Conservation (phyloP, 306 rosid genomes). For the Comarum palustre region DNA sequence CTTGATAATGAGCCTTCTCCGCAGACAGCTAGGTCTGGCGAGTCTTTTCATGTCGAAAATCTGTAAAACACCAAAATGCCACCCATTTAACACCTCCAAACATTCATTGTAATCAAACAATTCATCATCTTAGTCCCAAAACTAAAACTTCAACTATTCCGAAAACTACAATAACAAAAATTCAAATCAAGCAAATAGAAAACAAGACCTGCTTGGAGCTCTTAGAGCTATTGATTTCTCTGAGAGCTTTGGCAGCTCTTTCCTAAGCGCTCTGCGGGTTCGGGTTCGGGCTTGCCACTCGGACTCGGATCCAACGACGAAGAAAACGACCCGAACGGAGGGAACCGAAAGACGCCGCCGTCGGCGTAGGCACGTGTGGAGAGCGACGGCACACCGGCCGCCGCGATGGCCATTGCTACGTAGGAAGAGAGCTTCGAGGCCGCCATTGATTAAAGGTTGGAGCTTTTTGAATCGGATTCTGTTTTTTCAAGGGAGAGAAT, state of each 20-base stretch:
- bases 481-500: conserved; percentile 1
- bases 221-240: conserved; percentile 68
- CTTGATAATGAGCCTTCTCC: conserved; percentile 70
- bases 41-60: conserved; percentile 61
- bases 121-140: neutral
- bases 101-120: neutral
- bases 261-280: conserved; percentile 71
- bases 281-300: conserved; percentile 43
- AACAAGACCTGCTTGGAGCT: conserved; percentile 54
- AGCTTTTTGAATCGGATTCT: conserved; percentile 10
- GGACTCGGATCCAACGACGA: conserved; percentile 33
- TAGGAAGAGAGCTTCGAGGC: conserved; percentile 60
- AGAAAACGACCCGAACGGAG: conserved; percentile 50
- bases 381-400: conserved; percentile 33
- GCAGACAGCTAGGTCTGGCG: conserved; percentile 78
- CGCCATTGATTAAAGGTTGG: conserved; percentile 45
- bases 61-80: conserved; percentile 36
- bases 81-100: conserved; percentile 17
- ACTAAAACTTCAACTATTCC: neutral
- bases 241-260: conserved; percentile 87
- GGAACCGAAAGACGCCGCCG: conserved; percentile 44
- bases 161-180: neutral
- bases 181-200: neutral
- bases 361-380: conserved; percentile 5
- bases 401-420: conserved; percentile 71